Conservation (phyloP, 163 green algal species). For the Coccomyxa subellipsoidea region DNA sequence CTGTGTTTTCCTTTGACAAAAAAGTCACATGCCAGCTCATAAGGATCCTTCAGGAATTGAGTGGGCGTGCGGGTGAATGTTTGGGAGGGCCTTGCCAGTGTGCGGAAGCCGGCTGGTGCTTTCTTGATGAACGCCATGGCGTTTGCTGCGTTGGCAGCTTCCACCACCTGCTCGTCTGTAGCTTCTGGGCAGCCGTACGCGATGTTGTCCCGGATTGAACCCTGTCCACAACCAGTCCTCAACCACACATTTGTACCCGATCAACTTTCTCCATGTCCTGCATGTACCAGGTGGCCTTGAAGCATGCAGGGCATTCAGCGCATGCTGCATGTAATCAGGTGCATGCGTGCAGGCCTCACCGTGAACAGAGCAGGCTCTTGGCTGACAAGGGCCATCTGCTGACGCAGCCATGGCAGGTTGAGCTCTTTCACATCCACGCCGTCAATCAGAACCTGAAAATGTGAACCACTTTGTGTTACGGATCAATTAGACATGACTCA, state of each 20-base stretch:
- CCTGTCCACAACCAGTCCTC: conserved; percentile 27
- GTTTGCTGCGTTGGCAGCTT: conserved; percentile 71
- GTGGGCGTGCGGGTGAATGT: too few relatives aligned
- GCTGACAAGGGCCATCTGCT: conserved; percentile 50
- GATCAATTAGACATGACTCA: not conserved
- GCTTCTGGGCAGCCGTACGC: conserved; percentile 42
- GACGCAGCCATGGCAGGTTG: conserved; percentile 59
- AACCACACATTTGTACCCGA: conserved; percentile 39
- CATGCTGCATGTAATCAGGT: too few relatives aligned
- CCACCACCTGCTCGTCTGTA: conserved; percentile 8
- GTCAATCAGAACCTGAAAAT: conserved; percentile 64
- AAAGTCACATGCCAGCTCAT: too few relatives aligned
- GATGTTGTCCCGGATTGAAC: conserved; percentile 51
- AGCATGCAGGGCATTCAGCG: too few relatives aligned
- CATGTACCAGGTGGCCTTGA: too few relatives aligned
- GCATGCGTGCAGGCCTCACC: conserved; percentile 69
- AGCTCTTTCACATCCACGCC: conserved; percentile 47
- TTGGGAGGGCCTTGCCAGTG: not conserved
- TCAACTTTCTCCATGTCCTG: too few relatives aligned
- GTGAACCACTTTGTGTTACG: not conserved
- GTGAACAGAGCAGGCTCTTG: conserved; percentile 51
- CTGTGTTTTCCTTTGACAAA: too few relatives aligned
- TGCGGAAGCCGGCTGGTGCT: not conserved
- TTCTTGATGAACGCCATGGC: conserved; percentile 80
- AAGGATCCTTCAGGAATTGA: too few relatives aligned